Conservation (phyloP, 805 yeast genomes). For the Cyberlindnera mississippiensis region DNA sequence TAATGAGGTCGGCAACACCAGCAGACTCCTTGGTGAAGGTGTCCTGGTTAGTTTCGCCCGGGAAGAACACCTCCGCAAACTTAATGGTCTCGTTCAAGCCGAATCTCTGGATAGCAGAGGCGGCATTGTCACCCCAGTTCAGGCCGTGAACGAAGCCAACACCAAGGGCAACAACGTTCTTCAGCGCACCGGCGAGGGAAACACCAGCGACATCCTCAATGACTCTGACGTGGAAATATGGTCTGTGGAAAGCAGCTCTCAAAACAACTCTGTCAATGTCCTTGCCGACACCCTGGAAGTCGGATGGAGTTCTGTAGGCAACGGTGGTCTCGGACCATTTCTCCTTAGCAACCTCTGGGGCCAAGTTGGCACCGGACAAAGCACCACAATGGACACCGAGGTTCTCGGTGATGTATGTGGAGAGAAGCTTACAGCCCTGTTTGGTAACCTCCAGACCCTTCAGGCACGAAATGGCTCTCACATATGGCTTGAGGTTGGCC, state of each 20-base stretch:
- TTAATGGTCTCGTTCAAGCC: constrained; percentile 87
- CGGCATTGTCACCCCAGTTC: constrained; percentile 99
- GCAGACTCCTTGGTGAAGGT: constrained; percentile 94
- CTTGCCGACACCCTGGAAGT: constrained; percentile 42
- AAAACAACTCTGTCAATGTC: constrained; percentile 65
- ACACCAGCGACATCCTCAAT: constrained; percentile 93
- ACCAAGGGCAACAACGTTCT: constrained; percentile 92
- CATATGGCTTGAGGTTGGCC: constrained; percentile 65
- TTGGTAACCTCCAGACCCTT: constrained; percentile 85
- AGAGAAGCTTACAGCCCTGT: constrained; percentile 79
- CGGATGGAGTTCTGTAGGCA: constrained; percentile 75
- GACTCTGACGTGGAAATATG: constrained; percentile 95
- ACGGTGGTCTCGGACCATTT: constrained; percentile 98
- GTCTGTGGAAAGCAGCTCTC: constrained; percentile 89
- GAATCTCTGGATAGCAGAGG: constrained; percentile 95
- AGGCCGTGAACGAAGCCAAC: constrained; percentile 97
- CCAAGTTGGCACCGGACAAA: constrained; percentile 93
- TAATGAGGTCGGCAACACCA: constrained; percentile 97
- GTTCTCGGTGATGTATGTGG: constrained; percentile 72
- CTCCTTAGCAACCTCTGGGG: constrained; percentile 93
- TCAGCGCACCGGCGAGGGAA: constrained; percentile 94
- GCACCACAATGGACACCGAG: constrained; percentile 94
- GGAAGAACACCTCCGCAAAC: constrained; percentile 82
- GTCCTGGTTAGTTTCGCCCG: constrained; percentile 36
- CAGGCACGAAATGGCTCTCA: constrained; percentile 90